These are phyloP conservation scores for Sclerotinia glacialis DNA, from an alignment of 2,329 filamentous ascomycete genomes.

Conservation along the genomic window DNA sequence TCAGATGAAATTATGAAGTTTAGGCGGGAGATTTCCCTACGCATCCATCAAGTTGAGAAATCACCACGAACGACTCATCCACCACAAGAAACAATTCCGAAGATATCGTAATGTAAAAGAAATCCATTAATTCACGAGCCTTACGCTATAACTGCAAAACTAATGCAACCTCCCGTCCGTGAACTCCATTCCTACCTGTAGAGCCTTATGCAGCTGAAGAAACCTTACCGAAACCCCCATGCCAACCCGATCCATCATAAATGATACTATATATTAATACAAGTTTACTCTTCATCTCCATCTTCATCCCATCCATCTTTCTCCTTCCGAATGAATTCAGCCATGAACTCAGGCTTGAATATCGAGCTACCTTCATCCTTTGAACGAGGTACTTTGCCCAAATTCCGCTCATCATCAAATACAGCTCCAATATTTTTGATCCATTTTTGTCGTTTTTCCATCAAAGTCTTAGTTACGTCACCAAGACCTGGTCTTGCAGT, in stretches of 20 bases:
- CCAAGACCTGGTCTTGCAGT: constrained; percentile 79
- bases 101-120: background rate
- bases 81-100: background rate
- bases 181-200: background rate
- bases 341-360: constrained; percentile 73
- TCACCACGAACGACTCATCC: background rate
- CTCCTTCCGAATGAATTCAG: constrained; percentile 71
- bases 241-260: background rate
- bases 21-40: background rate
- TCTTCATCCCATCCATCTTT: constrained; percentile 76
- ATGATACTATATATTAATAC: constrained; percentile 5
- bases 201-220: background rate
- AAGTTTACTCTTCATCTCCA: constrained; percentile 37
- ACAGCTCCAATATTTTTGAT: constrained; percentile 87
- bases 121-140: background rate
- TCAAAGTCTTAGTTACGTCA: constrained; percentile 83
- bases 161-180: constrained; percentile 1
- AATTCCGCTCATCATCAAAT: constrained; percentile 68
- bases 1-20: background rate
- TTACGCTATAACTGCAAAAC: constrained; percentile 9
- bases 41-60: background rate
- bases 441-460: constrained; percentile 89
- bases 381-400: constrained; percentile 58
- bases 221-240: background rate
- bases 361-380: constrained; percentile 65